These are phyloP conservation scores for Dioscorea zingiberensis DNA, from an alignment of 106 monocot species.

Conservation along the genomic window DNA sequence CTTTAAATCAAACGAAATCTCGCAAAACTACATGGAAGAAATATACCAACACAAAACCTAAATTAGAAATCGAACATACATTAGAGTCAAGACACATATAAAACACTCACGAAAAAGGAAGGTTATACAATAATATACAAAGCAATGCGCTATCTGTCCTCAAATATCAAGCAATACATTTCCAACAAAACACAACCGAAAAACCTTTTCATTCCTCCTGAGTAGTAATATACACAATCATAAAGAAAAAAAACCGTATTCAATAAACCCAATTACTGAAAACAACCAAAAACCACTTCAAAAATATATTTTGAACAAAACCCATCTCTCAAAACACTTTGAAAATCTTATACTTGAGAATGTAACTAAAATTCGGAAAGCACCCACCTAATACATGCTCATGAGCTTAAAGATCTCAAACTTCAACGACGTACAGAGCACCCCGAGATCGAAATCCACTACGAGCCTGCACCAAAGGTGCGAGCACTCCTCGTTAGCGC, in stretches of 20 bases:
- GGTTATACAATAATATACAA: neutral
- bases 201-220: neutral
- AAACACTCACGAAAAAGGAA: neutral
- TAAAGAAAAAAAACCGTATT: too few relatives aligned
- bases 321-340: neutral
- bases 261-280: neutral
- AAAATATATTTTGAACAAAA: neutral
- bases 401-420: constrained; percentile 74
- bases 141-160: neutral
- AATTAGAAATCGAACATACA: too few relatives aligned
- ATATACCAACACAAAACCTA: neutral
- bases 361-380: neutral
- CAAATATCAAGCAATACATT: neutral
- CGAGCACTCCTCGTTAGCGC: constrained; percentile 58
- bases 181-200: neutral
- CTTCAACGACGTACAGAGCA: constrained; percentile 43
- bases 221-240: neutral
- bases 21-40: too few relatives aligned
- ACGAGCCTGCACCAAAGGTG: constrained; percentile 62
- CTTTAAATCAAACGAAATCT: too few relatives aligned
- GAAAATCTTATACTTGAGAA: neutral
- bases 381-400: constrained; percentile 68
- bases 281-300: neutral
- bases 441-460: constrained; percentile 61
- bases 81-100: too few relatives aligned